phyloP scores from a whole-genome alignment of 2,329 filamentous ascomycete species.

The Colletotrichum brevisporum region DNA sequence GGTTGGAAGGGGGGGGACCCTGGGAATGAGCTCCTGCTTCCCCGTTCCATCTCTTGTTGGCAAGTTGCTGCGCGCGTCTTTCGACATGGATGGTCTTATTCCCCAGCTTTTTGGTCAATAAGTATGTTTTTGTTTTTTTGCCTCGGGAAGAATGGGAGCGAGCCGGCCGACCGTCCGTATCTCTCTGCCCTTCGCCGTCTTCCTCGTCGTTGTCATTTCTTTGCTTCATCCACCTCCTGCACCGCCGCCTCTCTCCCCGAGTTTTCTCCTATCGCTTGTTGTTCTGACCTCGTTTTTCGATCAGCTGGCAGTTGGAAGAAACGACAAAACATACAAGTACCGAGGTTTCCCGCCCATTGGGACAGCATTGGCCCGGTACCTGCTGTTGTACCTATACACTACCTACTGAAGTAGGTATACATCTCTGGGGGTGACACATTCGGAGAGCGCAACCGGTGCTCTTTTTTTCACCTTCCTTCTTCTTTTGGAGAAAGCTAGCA shows the following conservation, averaged over 20 bases:
- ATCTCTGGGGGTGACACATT: background rate
- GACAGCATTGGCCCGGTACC: background rate
- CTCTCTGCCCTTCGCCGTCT: background rate
- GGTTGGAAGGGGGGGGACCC: conserved; percentile 2
- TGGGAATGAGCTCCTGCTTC: conserved; percentile 3
- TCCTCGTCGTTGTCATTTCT: background rate
- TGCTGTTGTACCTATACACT: too few relatives aligned
- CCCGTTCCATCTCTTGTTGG: conserved; percentile 14
- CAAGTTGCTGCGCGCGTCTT: conserved; percentile 7
- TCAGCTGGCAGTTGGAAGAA: too few relatives aligned
- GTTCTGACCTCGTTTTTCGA: background rate
- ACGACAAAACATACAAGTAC: conserved; percentile 11
- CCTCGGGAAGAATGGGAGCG: conserved; percentile 14
- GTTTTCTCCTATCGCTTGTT: conserved; percentile 11
- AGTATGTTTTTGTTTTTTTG: background rate
- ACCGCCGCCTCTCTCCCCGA: conserved; percentile 16
- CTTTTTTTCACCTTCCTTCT: background rate
- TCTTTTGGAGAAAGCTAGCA: background rate
- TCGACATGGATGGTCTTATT: conserved; percentile 19
- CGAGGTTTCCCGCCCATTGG: background rate
- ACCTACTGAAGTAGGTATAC: too few relatives aligned
- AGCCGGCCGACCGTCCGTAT: conserved; percentile 4
- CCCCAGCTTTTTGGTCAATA: conserved; percentile 27
- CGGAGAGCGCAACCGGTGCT: conserved; percentile 16
- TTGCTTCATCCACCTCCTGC: background rate